Evolutionary conservation across 805 yeast species (phyloP), one percentile per base, ranked within the genome.

Genomic region (Clavispora vitiphila): DNA sequence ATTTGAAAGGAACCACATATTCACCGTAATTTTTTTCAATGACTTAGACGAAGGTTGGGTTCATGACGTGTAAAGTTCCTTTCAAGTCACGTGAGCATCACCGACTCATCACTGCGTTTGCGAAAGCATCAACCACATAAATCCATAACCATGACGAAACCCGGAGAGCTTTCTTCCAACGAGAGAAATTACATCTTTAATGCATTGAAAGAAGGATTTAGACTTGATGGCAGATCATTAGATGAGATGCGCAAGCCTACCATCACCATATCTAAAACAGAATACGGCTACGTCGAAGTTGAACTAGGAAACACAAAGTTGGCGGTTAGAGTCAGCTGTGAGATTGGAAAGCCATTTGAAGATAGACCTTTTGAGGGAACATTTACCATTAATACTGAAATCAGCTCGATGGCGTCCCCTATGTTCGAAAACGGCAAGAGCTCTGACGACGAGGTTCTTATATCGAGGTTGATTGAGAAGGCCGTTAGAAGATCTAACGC

Each of bases 361-460:
- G 95, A 90, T 51, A 73, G 96, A 41, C 97, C 97, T 0, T 91
- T 87, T 58, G 99, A 93, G 62, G 99, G 99, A 1, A 55, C 85
- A 3, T 89, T 93, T 58, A 71, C 76, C 19, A 89, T 93, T 11
- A 78, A 84, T 38, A 85, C 96, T 2, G 98, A 93, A 55, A 79
- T 86, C 34, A 77, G 89, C 16, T 86, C 97, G 12, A 83, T 91
- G 88, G 96, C 96, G 1, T 81, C 89, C 5, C 83, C 95, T 1
- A 72, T 78, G 51, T 89, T 88, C 60, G 96, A 90, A 53, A 80
- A 78, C 52, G 81, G 81, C 22, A 73, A 74, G 46, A 80, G 78
- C 47, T 73, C 84, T n/a, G 86, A 83, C 44, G 88, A 86, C 41
- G 98, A 93, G 59, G 76, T 86, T 20, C 63, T 89, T 45, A 81